Evolutionary conservation across 75 land plant genomes (phyloP).

Genomic region (Gnetum montanum): DNA sequence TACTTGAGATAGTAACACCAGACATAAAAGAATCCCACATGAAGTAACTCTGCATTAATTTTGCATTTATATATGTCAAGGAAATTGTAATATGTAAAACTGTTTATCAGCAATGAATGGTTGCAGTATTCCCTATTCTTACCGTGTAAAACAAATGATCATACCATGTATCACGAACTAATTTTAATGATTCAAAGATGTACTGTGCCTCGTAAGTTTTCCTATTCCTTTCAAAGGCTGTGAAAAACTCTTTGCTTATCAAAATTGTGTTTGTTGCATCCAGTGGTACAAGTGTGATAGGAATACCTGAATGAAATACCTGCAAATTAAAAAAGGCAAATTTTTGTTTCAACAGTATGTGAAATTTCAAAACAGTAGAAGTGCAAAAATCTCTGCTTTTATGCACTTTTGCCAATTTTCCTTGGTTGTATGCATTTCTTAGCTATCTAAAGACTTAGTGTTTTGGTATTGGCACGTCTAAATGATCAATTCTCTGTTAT

Average conservation of each 20-base stretch:
- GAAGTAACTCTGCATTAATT: constrained; percentile 52
- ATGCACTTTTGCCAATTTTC: too few species aligned
- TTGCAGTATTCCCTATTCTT: constrained; percentile 2
- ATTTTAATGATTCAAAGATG: constrained; percentile 47
- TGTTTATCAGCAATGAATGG: background rate
- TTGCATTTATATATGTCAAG: constrained; percentile 4
- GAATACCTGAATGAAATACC: constrained; percentile 82
- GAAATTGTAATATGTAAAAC: too few species aligned
- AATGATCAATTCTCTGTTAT: too few species aligned
- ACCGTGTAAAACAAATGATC: constrained; percentile 48
- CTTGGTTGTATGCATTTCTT: too few species aligned
- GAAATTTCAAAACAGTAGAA: background rate
- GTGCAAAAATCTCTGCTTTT: too few species aligned
- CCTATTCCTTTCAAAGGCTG: constrained; percentile 35
- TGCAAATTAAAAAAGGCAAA: too few species aligned
- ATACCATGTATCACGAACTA: constrained; percentile 63
- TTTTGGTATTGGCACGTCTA: too few species aligned
- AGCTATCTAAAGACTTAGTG: too few species aligned
- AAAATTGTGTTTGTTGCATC: constrained; percentile 87
- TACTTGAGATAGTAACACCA: constrained; percentile 65
- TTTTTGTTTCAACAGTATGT: background rate
- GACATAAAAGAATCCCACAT: constrained; percentile 83
- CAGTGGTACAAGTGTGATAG: constrained; percentile 72
- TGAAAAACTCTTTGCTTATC: constrained; percentile 35
- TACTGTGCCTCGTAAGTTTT: constrained; percentile 69